phyloP scores from a whole-genome alignment of 495 filamentous ascomycete species.

The Cryomyces minteri region DNA sequence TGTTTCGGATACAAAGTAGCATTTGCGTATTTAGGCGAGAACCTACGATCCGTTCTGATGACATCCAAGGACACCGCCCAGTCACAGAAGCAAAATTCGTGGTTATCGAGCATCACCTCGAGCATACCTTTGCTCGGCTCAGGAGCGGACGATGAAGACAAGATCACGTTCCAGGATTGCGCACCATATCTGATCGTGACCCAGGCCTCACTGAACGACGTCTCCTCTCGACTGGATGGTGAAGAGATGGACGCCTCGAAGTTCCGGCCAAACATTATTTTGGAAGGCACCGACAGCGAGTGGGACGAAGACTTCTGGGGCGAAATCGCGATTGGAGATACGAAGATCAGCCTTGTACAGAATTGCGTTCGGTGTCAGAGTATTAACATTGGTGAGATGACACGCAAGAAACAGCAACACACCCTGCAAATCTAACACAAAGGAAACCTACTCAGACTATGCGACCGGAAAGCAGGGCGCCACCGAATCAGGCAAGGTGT shows the following conservation, averaged over 20 bases:
- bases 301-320: conserved; percentile 87
- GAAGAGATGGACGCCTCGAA: conserved; percentile 54
- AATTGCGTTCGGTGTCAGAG: conserved; percentile 70
- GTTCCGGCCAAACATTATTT: conserved; percentile 72
- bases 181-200: conserved; percentile 62
- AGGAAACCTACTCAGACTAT: conserved; percentile 21
- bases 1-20: conserved; percentile 49
- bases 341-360: conserved; percentile 41
- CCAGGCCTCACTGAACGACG: conserved; percentile 45
- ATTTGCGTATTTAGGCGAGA: conserved; percentile 49
- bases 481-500: conserved; percentile 43
- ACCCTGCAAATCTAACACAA: too few species aligned
- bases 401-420: too few species aligned
- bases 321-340: conserved; percentile 25
- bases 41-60: conserved; percentile 45
- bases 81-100: conserved; percentile 12
- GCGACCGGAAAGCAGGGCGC: conserved; percentile 44
- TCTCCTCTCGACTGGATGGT: conserved; percentile 38
- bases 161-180: conserved; percentile 63
- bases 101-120: conserved; percentile 27
- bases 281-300: conserved; percentile 35
- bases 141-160: conserved; percentile 4
- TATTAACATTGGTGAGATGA: conserved; percentile 49
- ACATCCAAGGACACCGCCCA: conserved; percentile 22
- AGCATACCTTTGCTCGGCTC: conserved; percentile 5